Evolutionary conservation across 2,329 filamentous ascomycete species (phyloP).

Genomic region (Ceratocystis smalleyi): DNA sequence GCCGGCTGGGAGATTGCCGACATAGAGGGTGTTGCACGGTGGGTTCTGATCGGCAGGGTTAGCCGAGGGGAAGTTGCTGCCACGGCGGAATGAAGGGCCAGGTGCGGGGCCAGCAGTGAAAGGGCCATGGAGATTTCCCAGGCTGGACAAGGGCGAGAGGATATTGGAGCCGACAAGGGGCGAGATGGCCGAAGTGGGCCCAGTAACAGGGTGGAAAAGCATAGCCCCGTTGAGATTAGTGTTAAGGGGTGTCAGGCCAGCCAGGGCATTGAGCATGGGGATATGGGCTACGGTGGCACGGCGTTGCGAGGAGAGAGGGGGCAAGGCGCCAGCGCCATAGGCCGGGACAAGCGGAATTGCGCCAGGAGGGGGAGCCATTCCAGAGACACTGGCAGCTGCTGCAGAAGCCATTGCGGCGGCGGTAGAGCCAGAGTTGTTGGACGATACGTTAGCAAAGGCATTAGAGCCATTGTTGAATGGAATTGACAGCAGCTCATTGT

Average conservation of each 20-base stretch:
- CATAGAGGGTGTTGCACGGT: conserved; percentile 93
- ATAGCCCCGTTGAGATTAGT: conserved; percentile 11
- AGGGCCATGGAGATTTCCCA: background rate
- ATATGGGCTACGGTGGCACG: conserved; percentile 15
- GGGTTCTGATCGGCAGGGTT: conserved; percentile 95
- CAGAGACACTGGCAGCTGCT: conserved; percentile 20
- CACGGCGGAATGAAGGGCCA: conserved; percentile 11
- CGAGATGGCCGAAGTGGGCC: conserved; percentile 16
- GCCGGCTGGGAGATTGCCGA: conserved; percentile 87
- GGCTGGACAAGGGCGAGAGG: conserved; percentile 25
- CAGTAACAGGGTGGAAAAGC: conserved; percentile 3
- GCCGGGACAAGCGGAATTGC: background rate
- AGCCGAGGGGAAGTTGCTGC: conserved; percentile 56
- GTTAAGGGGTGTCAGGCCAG: conserved; percentile 23
- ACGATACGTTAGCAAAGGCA: conserved; percentile 10
- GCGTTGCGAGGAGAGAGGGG: conserved; percentile 4
- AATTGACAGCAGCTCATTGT: conserved; percentile 54
- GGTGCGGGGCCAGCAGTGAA: conserved; percentile 3
- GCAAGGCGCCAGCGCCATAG: background rate
- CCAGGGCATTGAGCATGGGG: conserved; percentile 20
- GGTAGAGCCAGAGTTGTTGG: conserved; percentile 24
- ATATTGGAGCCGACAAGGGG: conserved; percentile 32
- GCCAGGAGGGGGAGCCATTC: background rate
- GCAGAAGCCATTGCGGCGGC: conserved; percentile 28
- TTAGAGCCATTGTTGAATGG: conserved; percentile 24